Evolutionary conservation across 1,284 basidiomycete genomes (phyloP).

Genomic region (Chondrostereum purpureum): DNA sequence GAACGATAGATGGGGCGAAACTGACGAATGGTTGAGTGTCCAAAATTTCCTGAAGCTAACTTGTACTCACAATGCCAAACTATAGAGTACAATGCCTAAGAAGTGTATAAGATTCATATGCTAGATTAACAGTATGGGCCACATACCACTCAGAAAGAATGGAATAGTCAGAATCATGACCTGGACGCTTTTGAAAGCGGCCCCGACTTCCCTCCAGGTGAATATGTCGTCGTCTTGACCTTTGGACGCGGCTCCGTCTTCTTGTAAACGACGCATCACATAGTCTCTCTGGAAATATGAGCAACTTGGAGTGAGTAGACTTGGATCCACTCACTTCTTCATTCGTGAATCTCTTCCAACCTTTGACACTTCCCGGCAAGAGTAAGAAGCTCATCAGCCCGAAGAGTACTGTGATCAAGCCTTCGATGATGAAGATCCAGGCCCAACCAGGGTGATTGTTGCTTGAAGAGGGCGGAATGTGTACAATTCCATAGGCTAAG

Average conservation of each 20-base stretch:
- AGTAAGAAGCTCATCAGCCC: constrained; percentile 6
- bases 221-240: constrained; percentile 26
- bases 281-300: no score
- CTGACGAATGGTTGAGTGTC: neutral
- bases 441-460: constrained; percentile 41
- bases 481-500: constrained; percentile 49
- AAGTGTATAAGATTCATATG: no score
- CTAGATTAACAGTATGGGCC: no score
- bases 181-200: constrained; percentile 31
- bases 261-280: no score
- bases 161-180: constrained; percentile 20
- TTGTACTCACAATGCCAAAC: constrained; percentile 10
- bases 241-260: no score
- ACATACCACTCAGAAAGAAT: constrained; percentile 23
- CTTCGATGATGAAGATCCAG: constrained; percentile 47
- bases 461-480: constrained; percentile 46
- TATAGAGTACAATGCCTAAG: no score
- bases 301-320: no score
- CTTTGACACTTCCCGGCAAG: constrained; percentile 9
- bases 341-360: constrained; percentile 7
- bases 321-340: constrained; percentile 9
- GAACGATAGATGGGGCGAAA: constrained; percentile 11
- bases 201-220: constrained; percentile 27
- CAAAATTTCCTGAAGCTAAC: neutral
- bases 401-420: constrained; percentile 8